phyloP scores from a whole-genome alignment of 1,284 basidiomycete genomes.

The Pascua sp. region DNA sequence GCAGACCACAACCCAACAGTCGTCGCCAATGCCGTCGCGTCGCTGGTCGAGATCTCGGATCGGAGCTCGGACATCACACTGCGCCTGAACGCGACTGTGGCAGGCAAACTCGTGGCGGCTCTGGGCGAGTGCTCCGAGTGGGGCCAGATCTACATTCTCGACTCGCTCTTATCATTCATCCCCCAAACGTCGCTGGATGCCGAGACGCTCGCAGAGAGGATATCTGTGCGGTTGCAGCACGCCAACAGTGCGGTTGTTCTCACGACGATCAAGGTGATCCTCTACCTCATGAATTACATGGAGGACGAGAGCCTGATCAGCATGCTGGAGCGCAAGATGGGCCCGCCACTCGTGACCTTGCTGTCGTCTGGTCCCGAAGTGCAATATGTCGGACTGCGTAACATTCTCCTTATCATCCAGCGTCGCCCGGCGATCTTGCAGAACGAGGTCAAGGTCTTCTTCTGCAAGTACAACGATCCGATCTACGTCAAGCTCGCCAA shows the following conservation, averaged over 20 bases:
- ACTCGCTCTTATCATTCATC: slow-evolving; percentile 87
- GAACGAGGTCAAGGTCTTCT: slow-evolving; percentile 97
- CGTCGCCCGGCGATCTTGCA: slow-evolving; percentile 82
- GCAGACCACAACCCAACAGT: slow-evolving; percentile 93
- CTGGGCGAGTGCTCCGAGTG: slow-evolving; percentile 98
- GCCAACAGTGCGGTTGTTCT: slow-evolving; percentile 92
- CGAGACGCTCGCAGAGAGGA: slow-evolving; percentile 87
- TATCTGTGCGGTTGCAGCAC: slow-evolving; percentile 89
- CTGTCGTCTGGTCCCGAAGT: slow-evolving; percentile 63
- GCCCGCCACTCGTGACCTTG: slow-evolving; percentile 69
- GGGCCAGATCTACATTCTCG: slow-evolving; percentile 98
- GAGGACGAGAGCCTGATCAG: slow-evolving; percentile 80
- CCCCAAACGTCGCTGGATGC: slow-evolving; percentile 85
- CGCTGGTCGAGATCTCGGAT: slow-evolving; percentile 77
- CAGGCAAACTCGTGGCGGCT: slow-evolving; percentile 80
- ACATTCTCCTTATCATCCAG: slow-evolving; percentile 94
- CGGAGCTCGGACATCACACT: slow-evolving; percentile 56
- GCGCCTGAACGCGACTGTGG: slow-evolving; percentile 48
- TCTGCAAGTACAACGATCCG: slow-evolving; percentile 99
- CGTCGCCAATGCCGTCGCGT: slow-evolving; percentile 95
- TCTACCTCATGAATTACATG: slow-evolving; percentile 99
- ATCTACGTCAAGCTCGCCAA: slow-evolving; percentile 98
- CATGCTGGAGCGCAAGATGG: slow-evolving; percentile 92
- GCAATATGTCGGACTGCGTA: slow-evolving; percentile 95
- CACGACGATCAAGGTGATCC: slow-evolving; percentile 87